Evolutionary conservation across 129 eudicot genomes (phyloP).

Genomic region (Pseudognaphalium luteoalbum): DNA sequence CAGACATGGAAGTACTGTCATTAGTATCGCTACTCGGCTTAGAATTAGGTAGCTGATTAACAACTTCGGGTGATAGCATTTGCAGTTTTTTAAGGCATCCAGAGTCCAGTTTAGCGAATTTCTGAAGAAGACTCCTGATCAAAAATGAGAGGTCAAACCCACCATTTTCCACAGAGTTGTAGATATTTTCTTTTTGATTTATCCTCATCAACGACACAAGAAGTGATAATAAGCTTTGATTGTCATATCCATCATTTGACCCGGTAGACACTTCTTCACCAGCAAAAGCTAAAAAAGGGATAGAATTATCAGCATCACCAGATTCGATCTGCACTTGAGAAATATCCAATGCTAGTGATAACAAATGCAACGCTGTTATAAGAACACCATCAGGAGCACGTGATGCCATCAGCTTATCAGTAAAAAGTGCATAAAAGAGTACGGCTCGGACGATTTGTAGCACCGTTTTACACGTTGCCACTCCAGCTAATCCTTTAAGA

Average conservation of each 20-base stretch:
- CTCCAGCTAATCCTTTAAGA: constrained; percentile 63
- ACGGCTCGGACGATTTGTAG: constrained; percentile 81
- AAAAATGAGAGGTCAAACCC: constrained; percentile 62
- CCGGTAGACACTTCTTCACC: constrained; percentile 59
- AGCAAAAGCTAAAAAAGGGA: constrained; percentile 75
- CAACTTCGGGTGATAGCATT: constrained; percentile 70
- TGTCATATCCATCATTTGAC: constrained; percentile 42
- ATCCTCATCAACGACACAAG: constrained; percentile 83
- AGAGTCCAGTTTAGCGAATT: constrained; percentile 81
- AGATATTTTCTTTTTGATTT: constrained; percentile 54
- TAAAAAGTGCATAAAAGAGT: constrained; percentile 65
- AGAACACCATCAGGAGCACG: constrained; percentile 92
- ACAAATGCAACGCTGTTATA: constrained; percentile 72
- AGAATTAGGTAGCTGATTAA: constrained; percentile 46
- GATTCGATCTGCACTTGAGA: constrained; percentile 52
- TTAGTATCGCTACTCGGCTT: constrained; percentile 35
- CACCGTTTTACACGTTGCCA: constrained; percentile 80
- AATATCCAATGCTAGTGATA: constrained; percentile 73
- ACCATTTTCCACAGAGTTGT: constrained; percentile 57
- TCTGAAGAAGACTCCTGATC: constrained; percentile 64
- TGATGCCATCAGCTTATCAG: constrained; percentile 58
- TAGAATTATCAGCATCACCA: constrained; percentile 49
- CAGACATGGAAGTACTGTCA: constrained; percentile 42
- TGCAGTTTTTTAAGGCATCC: constrained; percentile 59
- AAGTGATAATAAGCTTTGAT: constrained; percentile 80